Evolutionary conservation across 2,329 filamentous ascomycete genomes (phyloP).

Genomic region (Sarocladium brachiariae): DNA sequence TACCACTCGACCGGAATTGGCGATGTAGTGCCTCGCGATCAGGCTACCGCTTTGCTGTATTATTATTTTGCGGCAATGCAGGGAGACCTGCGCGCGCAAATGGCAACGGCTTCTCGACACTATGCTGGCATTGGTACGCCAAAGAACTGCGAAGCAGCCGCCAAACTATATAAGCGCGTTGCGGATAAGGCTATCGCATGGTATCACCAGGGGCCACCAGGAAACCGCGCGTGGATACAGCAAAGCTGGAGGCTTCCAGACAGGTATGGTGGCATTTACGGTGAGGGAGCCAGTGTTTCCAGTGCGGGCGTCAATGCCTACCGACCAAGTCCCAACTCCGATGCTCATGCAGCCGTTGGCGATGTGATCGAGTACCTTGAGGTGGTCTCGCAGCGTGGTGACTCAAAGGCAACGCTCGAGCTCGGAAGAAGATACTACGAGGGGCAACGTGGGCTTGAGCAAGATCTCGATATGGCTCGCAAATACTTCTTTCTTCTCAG

Average conservation of each 20-base stretch:
- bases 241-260: slow-evolving; percentile 85
- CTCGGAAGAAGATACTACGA: slow-evolving; percentile 85
- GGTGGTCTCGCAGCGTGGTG: slow-evolving; percentile 82
- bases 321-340: slow-evolving; percentile 64
- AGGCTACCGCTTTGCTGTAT: slow-evolving; percentile 86
- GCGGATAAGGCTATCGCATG: slow-evolving; percentile 89
- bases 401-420: slow-evolving; percentile 80
- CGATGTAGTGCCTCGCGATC: slow-evolving; percentile 71
- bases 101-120: slow-evolving; percentile 86
- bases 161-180: slow-evolving; percentile 84
- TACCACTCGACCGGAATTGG: slow-evolving; percentile 94
- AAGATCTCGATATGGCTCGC: slow-evolving; percentile 66
- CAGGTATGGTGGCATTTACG: slow-evolving; percentile 86
- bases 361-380: slow-evolving; percentile 94
- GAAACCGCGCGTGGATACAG: slow-evolving; percentile 68
- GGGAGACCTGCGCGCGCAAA: slow-evolving; percentile 79
- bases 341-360: slow-evolving; percentile 79
- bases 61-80: slow-evolving; percentile 87
- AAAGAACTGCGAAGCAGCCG: slow-evolving; percentile 77
- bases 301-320: slow-evolving; percentile 81
- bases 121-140: slow-evolving; percentile 78
- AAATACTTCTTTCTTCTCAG: slow-evolving; percentile 77
- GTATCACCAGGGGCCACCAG: slow-evolving; percentile 84
- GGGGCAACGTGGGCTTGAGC: slow-evolving; percentile 66
- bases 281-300: slow-evolving; percentile 84